Conservation (phyloP, 495 filamentous ascomycete species). For the Penicillium maclennaniae region DNA sequence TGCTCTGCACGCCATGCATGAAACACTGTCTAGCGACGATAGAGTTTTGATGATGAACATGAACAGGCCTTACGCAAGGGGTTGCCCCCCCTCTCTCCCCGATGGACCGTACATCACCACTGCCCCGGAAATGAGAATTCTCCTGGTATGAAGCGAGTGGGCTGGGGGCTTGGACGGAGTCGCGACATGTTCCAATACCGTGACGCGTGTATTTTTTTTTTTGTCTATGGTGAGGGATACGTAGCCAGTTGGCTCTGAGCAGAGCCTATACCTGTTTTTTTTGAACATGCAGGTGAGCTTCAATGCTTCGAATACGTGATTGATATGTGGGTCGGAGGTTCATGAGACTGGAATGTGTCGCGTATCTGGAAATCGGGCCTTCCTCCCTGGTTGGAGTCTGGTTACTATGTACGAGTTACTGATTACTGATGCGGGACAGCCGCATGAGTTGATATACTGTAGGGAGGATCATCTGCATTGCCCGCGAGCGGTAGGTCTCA, state of each 20-base stretch:
- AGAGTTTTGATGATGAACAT: constrained; percentile 3
- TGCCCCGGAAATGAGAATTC: neutral
- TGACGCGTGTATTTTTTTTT: neutral
- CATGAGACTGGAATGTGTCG: constrained; percentile 12
- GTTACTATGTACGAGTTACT: neutral
- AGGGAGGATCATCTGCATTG: neutral
- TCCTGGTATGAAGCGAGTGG: neutral
- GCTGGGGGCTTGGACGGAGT: neutral
- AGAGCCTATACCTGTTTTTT: neutral
- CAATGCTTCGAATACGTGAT: neutral
- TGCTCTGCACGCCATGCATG: constrained; percentile 6
- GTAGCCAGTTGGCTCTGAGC: neutral
- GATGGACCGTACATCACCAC: neutral
- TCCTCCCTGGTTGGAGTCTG: neutral
- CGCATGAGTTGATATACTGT: neutral
- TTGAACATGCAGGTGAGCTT: constrained; percentile 6
- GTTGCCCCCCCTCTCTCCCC: no score
- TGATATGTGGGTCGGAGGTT: constrained; percentile 6
- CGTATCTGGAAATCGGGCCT: neutral
- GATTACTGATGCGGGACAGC: neutral
- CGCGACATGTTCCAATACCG: neutral
- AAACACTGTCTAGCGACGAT: constrained; percentile 7
- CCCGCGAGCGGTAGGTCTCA: neutral
- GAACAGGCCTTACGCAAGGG: constrained; percentile 4
- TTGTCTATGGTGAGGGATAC: neutral